A percentile compares a stretch with the other conserved stretches of the same genome.
phyloP scores from a whole-genome alignment of 768 basidiomycete genomes.

The Macrolepiota dolichaula region DNA sequence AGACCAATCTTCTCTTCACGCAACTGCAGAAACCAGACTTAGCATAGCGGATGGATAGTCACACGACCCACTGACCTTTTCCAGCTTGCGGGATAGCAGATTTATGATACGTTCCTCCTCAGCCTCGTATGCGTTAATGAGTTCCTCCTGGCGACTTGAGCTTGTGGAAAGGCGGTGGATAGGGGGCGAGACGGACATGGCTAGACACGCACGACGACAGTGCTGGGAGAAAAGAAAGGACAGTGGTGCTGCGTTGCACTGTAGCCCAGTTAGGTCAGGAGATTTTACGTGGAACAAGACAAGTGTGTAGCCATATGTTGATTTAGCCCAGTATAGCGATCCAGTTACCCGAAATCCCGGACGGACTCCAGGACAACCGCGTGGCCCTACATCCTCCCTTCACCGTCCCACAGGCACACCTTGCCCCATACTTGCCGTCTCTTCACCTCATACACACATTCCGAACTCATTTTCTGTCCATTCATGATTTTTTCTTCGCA shows the following conservation, averaged over 20 bases:
- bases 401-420: background rate
- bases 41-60: background rate
- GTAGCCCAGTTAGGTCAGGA: background rate
- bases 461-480: background rate
- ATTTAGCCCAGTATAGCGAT: conserved; percentile 9
- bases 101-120: conserved; percentile 90
- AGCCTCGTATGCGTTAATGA: conserved; percentile 87
- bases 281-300: conserved; percentile 21
- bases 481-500: background rate
- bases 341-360: conserved; percentile 5
- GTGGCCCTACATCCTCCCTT: background rate
- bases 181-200: conserved; percentile 51
- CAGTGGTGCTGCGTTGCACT: background rate
- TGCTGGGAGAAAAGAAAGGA: background rate
- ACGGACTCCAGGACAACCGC: conserved; percentile 8
- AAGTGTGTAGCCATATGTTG: conserved; percentile 7
- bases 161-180: conserved; percentile 54
- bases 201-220: background rate
- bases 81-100: conserved; percentile 76
- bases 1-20: conserved; percentile 82
- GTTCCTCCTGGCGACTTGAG: conserved; percentile 58
- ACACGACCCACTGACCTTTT: conserved; percentile 52
- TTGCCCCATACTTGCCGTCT: background rate
- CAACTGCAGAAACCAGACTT: conserved; percentile 39
- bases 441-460: background rate